Percentiles rank a stretch among this genome's conserved stretches.
These are phyloP conservation scores for Pogostemon cablin DNA, from an alignment of 257 asterid genomes.

Conservation along the genomic window DNA sequence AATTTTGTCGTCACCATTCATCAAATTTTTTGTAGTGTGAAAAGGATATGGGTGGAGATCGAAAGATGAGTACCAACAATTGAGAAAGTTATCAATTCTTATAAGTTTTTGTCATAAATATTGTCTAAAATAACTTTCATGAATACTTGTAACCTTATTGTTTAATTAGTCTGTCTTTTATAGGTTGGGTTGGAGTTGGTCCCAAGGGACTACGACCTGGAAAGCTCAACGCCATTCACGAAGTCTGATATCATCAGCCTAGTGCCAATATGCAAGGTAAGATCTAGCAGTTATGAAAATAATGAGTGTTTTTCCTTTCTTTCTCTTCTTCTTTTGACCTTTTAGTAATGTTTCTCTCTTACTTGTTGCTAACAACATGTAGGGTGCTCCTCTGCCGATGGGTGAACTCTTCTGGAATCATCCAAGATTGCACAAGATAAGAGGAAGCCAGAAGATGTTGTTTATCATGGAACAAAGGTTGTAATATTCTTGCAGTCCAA, in stretches of 20 bases:
- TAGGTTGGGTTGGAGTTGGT: conserved; percentile 93
- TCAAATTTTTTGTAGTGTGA: too few species aligned
- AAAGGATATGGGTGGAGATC: conserved; percentile 80
- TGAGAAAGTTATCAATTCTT: conserved; percentile 82
- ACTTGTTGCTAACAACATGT: conserved; percentile 65
- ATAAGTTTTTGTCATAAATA: conserved; percentile 96
- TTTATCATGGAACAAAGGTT: conserved; percentile 92
- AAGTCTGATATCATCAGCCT: conserved; percentile 79
- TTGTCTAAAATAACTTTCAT: conserved; percentile 30
- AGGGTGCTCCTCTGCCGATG: conserved; percentile 96
- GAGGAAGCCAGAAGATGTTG: conserved; percentile 98
- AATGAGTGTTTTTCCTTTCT: not conserved
- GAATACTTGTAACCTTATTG: conserved; percentile 26
- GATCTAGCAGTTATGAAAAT: not conserved
- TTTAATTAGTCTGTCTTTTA: conserved; percentile 36
- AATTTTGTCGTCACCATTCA: too few species aligned
- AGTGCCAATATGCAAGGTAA: conserved; percentile 92
- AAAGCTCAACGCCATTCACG: conserved; percentile 73
- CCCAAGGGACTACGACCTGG: conserved; percentile 91
- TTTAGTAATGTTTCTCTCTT: conserved; percentile 12
- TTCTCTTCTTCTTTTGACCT: conserved; percentile 20
- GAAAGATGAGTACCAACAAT: conserved; percentile 70
- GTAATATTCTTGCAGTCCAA: not conserved
- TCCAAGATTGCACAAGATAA: conserved; percentile 96
- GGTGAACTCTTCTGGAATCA: conserved; percentile 86